Conservation (phyloP, 345 rosid species). For the Gossypium anomalum region DNA sequence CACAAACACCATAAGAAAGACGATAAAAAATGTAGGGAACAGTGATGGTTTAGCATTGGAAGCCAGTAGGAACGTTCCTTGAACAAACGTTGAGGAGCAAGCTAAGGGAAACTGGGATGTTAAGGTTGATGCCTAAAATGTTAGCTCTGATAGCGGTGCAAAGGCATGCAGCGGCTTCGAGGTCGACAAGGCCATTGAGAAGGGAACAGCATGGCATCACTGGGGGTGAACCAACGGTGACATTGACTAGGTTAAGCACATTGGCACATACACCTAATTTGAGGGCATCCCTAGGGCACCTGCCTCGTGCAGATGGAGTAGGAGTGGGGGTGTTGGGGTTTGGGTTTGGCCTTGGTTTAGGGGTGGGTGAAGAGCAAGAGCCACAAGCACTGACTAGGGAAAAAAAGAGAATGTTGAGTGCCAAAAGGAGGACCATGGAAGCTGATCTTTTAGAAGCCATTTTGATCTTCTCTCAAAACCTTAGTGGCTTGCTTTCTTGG, state of each 20-base stretch:
- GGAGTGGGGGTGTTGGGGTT: neutral
- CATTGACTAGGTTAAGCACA: neutral
- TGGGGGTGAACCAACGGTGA: neutral
- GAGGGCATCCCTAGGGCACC: neutral
- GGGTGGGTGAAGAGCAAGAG: neutral
- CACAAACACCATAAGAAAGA: neutral
- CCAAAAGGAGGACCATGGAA: neutral
- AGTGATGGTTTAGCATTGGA: neutral
- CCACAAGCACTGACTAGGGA: neutral
- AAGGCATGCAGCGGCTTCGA: neutral
- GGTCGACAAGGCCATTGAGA: neutral
- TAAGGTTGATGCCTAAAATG: neutral
- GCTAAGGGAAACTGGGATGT: neutral
- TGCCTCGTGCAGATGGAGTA: neutral
- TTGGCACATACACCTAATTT: neutral
- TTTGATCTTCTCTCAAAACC: neutral
- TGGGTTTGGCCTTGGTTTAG: neutral
- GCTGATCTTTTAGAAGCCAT: slow-evolving; percentile 1
- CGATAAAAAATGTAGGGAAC: neutral
- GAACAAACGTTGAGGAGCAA: slow-evolving; percentile 1
- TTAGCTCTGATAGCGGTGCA: neutral
- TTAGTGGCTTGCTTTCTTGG: neutral
- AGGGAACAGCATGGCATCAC: neutral
- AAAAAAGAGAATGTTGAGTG: neutral
- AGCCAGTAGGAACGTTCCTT: neutral